phyloP scores from a whole-genome alignment of 1,284 basidiomycete genomes.

The Irpex lacteus region DNA sequence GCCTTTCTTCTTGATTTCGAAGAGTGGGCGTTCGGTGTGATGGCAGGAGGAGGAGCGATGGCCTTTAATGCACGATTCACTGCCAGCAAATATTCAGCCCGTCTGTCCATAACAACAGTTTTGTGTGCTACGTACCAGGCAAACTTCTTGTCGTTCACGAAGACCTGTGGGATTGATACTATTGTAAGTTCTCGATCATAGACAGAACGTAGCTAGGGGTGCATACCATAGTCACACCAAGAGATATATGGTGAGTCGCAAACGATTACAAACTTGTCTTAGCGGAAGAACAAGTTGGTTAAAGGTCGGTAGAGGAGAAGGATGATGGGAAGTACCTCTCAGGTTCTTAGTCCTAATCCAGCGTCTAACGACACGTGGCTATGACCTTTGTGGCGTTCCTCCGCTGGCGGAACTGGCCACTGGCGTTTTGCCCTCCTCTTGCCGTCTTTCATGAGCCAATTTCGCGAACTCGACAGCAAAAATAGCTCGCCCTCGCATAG shows the following conservation, averaged over 20 bases:
- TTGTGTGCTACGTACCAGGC: conserved; percentile 14
- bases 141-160: conserved; percentile 18
- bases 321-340: neutral
- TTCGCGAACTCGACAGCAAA: neutral
- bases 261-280: neutral
- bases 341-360: neutral
- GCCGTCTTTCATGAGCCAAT: neutral
- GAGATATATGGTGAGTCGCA: neutral
- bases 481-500: neutral
- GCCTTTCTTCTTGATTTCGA: conserved; percentile 82
- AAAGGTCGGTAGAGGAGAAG: neutral
- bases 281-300: neutral
- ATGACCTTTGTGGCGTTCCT: neutral
- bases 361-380: neutral
- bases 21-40: conserved; percentile 74
- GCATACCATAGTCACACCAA: neutral
- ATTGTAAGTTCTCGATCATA: neutral
- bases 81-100: conserved; percentile 26
- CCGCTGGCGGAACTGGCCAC: neutral
- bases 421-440: neutral
- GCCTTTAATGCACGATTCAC: conserved; percentile 82
- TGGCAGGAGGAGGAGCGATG: conserved; percentile 77
- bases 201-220: neutral
- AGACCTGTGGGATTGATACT: conserved; percentile 4
- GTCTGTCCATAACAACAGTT: neutral